phyloP scores from a whole-genome alignment of 2,329 filamentous ascomycete genomes.

The Fusarium illudens region DNA sequence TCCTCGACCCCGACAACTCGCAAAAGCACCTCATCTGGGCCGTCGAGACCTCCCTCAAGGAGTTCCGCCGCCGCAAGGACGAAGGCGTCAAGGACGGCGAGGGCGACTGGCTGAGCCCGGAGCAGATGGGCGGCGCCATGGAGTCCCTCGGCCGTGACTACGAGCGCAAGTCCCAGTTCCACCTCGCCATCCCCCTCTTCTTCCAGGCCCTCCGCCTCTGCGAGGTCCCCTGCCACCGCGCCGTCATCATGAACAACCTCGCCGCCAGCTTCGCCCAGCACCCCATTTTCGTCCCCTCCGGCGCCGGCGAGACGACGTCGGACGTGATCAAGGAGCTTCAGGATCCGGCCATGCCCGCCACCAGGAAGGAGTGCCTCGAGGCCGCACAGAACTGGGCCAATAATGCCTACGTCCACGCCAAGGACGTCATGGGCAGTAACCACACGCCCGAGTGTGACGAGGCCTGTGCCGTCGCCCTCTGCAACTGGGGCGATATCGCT shows the following conservation, averaged over 20 bases:
- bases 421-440: slow-evolving; percentile 69
- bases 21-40: slow-evolving; percentile 80
- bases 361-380: slow-evolving; percentile 69
- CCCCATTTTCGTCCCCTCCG: slow-evolving; percentile 50
- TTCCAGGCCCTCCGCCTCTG: slow-evolving; percentile 81
- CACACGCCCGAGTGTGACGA: slow-evolving; percentile 83
- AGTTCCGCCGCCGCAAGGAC: slow-evolving; percentile 72
- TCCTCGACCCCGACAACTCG: slow-evolving; percentile 76
- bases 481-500: slow-evolving; percentile 86
- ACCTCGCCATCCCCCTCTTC: slow-evolving; percentile 85
- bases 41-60: slow-evolving; percentile 80
- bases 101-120: slow-evolving; percentile 73
- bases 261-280: slow-evolving; percentile 77
- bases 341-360: slow-evolving; percentile 48
- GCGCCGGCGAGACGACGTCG: slow-evolving; percentile 40
- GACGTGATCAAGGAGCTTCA: slow-evolving; percentile 42
- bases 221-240: slow-evolving; percentile 76
- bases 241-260: slow-evolving; percentile 87
- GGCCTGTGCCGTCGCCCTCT: slow-evolving; percentile 83
- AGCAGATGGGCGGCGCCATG: slow-evolving; percentile 77
- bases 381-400: slow-evolving; percentile 81
- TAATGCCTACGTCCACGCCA: slow-evolving; percentile 75
- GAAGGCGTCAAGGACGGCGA: slow-evolving; percentile 76
- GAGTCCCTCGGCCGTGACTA: slow-evolving; percentile 83
- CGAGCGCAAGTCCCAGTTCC: slow-evolving; percentile 75